Evolutionary conservation across 306 rosid genomes (phyloP).

Genomic region (Quercus bicolor): DNA sequence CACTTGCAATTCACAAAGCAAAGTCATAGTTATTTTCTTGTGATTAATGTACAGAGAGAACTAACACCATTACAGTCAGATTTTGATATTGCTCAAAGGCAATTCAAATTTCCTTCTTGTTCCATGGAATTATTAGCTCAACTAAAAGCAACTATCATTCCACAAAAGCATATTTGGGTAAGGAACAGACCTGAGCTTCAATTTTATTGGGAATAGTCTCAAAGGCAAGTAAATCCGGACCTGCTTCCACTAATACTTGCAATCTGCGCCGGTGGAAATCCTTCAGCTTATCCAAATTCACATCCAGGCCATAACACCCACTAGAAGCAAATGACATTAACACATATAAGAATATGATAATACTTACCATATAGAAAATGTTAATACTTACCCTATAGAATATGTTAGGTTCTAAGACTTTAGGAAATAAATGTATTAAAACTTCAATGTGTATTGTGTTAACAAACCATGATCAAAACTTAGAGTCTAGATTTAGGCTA

Average conservation of each 20-base stretch:
- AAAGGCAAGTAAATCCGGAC: constrained; percentile 83
- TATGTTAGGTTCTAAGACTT: too few relatives aligned
- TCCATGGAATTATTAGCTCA: neutral
- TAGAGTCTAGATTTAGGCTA: too few relatives aligned
- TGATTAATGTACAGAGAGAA: neutral
- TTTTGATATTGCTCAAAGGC: neutral
- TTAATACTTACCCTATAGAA: neutral
- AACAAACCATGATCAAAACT: too few relatives aligned
- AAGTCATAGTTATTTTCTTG: neutral
- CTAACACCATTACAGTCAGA: neutral
- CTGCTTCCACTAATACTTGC: constrained; percentile 75
- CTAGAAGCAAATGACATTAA: constrained; percentile 27
- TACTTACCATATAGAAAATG: neutral
- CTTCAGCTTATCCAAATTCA: constrained; percentile 66
- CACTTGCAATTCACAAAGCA: neutral
- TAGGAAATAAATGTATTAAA: too few relatives aligned
- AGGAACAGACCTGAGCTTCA: constrained; percentile 63
- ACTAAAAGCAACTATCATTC: neutral
- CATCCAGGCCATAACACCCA: constrained; percentile 64
- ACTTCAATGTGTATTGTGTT: too few relatives aligned
- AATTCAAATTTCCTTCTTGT: neutral
- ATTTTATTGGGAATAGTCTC: constrained; percentile 90
- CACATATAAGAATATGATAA: neutral
- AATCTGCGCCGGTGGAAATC: constrained; percentile 83
- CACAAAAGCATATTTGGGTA: neutral